Evolutionary conservation across 176 grass and related monocot species (phyloP).

Genomic region (Thinopyrum elongatum): DNA sequence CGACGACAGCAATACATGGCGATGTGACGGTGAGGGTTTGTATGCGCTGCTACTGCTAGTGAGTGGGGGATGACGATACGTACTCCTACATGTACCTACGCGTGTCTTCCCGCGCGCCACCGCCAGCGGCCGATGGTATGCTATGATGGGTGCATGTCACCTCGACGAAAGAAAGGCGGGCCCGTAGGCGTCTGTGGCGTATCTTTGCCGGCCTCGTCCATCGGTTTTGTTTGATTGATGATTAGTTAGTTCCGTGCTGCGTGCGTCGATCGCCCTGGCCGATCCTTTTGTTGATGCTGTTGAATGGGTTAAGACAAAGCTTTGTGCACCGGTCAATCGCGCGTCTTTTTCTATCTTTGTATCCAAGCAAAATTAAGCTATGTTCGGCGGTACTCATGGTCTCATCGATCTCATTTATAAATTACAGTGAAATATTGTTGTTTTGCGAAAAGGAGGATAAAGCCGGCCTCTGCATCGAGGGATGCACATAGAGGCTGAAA

Average conservation of each 20-base stretch:
- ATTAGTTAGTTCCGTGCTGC: background rate
- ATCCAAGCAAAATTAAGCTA: too few relatives aligned
- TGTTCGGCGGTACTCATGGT: too few relatives aligned
- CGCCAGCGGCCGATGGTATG: background rate
- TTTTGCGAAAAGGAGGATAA: too few relatives aligned
- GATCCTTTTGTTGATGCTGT: too few relatives aligned
- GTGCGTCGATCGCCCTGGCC: background rate
- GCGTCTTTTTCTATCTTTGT: too few relatives aligned
- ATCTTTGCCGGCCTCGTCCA: background rate
- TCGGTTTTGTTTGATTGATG: too few relatives aligned
- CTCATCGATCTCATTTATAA: too few relatives aligned
- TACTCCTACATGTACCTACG: background rate
- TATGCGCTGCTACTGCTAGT: background rate
- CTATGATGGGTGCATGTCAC: background rate
- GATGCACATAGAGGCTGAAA: too few relatives aligned
- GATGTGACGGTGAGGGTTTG: background rate
- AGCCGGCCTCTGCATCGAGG: too few relatives aligned
- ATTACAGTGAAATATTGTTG: too few relatives aligned
- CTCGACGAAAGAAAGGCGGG: background rate
- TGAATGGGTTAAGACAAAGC: too few relatives aligned
- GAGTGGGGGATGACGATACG: background rate
- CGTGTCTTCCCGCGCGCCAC: background rate
- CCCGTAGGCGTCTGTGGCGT: background rate
- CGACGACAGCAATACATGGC: background rate
- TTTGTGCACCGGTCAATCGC: too few relatives aligned